Percentiles rank a stretch among this genome's conserved stretches.
phyloP scores from a whole-genome alignment of 139 green algal genomes.

The Coccomyxa sp. region DNA sequence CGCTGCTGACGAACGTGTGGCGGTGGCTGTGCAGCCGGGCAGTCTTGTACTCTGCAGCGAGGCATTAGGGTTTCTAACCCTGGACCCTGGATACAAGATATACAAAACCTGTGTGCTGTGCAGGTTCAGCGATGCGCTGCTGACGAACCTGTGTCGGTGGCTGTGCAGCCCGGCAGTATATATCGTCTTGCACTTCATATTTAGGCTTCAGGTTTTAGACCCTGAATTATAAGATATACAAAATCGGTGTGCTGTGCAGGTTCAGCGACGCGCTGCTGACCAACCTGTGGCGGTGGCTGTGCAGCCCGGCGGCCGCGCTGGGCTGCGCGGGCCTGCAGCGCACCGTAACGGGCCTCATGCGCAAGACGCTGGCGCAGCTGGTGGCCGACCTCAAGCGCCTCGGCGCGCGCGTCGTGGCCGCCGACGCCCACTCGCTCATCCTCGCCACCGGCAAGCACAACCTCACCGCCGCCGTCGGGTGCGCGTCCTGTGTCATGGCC shows the following conservation, averaged over 20 bases:
- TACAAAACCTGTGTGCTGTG: background rate
- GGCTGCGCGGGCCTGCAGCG: conserved; percentile 68
- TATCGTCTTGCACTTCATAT: no score
- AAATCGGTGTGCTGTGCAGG: conserved; percentile 9
- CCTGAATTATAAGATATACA: no score
- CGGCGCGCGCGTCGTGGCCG: conserved; percentile 58
- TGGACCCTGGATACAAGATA: no score
- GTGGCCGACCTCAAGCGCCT: conserved; percentile 61
- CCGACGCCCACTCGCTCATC: conserved; percentile 72
- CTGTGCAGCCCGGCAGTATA: conserved; percentile 59
- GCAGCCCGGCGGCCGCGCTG: conserved; percentile 47
- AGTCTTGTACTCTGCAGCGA: no score
- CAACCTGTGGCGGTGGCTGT: conserved; percentile 84
- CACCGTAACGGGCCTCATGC: conserved; percentile 59
- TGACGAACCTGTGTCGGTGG: conserved; percentile 83
- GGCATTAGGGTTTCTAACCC: no score
- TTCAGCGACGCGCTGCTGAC: conserved; percentile 66
- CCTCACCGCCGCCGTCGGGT: conserved; percentile 63
- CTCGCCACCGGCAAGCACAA: conserved; percentile 80
- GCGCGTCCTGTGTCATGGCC: background rate
- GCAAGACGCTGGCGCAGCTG: conserved; percentile 77
- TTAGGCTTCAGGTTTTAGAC: no score
- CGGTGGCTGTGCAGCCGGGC: conserved; percentile 74
- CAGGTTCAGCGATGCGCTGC: conserved; percentile 58
- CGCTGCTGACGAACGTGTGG: conserved; percentile 77